Evolutionary conservation across 805 yeast genomes (phyloP).

Genomic region (Dipodascopsis uninucleata): DNA sequence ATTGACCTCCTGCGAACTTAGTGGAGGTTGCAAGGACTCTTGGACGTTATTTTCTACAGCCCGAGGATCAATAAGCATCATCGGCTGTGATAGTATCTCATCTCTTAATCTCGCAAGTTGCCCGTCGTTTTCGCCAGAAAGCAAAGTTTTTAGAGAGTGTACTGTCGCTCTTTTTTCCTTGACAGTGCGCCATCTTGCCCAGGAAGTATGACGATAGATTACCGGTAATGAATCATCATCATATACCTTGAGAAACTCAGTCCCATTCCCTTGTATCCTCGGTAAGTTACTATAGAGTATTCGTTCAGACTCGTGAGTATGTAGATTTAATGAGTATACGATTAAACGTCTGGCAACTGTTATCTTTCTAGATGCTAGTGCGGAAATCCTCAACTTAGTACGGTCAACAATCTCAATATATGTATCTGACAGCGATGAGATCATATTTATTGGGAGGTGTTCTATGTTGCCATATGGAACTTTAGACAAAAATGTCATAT

Average conservation of each 20-base stretch:
- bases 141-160: not conserved
- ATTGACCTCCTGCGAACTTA: no score
- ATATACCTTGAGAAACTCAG: slow-evolving; percentile 10
- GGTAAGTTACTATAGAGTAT: not conserved
- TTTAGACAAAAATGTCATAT: slow-evolving; percentile 6
- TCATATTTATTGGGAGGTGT: slow-evolving; percentile 12
- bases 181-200: slow-evolving; percentile 19
- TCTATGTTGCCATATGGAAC: not conserved
- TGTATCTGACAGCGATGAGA: slow-evolving; percentile 13
- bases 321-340: slow-evolving; percentile 10
- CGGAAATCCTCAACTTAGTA: slow-evolving; percentile 12
- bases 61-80: not conserved
- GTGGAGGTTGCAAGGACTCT: not conserved
- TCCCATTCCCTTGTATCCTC: not conserved
- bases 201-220: slow-evolving; percentile 12
- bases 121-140: not conserved
- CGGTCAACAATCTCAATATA: slow-evolving; percentile 14
- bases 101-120: not conserved
- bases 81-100: not conserved
- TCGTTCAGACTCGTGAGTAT: slow-evolving; percentile 4
- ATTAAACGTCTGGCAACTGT: slow-evolving; percentile 15
- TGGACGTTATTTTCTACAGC: not conserved
- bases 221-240: slow-evolving; percentile 13
- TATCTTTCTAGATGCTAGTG: slow-evolving; percentile 6
- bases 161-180: not conserved